A percentile compares a stretch with the other conserved stretches of the same genome.
Conservation (phyloP, 1,284 basidiomycete genomes). For the Ustilago crameri region DNA sequence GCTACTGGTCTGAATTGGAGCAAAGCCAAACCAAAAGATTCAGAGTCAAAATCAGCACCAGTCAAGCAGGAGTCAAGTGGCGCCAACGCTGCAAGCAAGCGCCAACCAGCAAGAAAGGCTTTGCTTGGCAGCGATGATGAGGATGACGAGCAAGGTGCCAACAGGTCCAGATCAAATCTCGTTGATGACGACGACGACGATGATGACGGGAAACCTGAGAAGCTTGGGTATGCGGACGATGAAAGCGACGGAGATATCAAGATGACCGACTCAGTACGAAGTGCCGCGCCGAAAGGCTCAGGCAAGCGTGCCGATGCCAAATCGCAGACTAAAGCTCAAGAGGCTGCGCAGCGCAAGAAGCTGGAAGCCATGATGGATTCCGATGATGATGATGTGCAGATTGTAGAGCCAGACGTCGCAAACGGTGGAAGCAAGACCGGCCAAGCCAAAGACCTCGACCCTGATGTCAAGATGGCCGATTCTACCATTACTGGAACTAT, state of each 20-base stretch:
- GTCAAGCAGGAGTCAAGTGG: slow-evolving; percentile 19
- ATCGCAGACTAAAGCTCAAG: slow-evolving; percentile 28
- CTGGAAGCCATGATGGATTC: slow-evolving; percentile 52
- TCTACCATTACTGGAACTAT: slow-evolving; percentile 45
- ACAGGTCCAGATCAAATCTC: slow-evolving; percentile 12
- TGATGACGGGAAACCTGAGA: slow-evolving; percentile 36
- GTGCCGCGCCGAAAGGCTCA: slow-evolving; percentile 22
- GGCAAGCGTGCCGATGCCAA: slow-evolving; percentile 42
- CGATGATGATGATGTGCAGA: slow-evolving; percentile 23
- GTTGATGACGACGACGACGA: slow-evolving; percentile 22
- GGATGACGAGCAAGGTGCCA: slow-evolving; percentile 31
- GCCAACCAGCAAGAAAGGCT: slow-evolving; percentile 20
- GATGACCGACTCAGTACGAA: slow-evolving; percentile 12
- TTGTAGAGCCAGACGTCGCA: slow-evolving; percentile 27
- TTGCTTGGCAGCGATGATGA: slow-evolving; percentile 49
- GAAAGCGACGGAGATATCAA: slow-evolving; percentile 25
- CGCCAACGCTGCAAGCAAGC: slow-evolving; percentile 5
- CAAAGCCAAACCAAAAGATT: slow-evolving; percentile 36
- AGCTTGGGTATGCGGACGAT: slow-evolving; percentile 46
- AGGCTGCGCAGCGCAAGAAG: slow-evolving; percentile 36
- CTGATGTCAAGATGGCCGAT: slow-evolving; percentile 31
- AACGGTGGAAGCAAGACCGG: slow-evolving; percentile 11
- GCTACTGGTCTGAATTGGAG: slow-evolving; percentile 42
- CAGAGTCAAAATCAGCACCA: slow-evolving; percentile 14
- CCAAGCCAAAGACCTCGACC: slow-evolving; percentile 34